A percentile compares a stretch with the other conserved stretches of the same genome.
Evolutionary conservation across 768 basidiomycete genomes (phyloP).

Genomic region (Pisolithus tinctorius): DNA sequence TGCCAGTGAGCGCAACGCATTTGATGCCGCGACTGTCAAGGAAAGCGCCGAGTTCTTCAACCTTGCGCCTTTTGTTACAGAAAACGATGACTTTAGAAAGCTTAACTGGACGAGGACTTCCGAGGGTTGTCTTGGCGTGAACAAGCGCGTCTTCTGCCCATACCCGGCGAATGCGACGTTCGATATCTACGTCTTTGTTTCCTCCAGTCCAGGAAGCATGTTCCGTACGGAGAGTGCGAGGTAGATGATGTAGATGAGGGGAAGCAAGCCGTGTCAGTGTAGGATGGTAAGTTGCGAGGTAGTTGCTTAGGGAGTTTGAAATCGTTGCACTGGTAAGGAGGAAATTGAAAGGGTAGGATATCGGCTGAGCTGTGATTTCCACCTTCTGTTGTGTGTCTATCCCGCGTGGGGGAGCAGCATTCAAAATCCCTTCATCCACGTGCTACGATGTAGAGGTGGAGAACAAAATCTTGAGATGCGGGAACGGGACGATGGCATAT

Average conservation of each 20-base stretch:
- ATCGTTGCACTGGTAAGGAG: constrained; percentile 84
- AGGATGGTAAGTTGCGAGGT: constrained; percentile 60
- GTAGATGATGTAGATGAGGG: constrained; percentile 73
- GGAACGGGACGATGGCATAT: constrained; percentile 18
- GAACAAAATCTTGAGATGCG: constrained; percentile 5
- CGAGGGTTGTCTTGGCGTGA: constrained; percentile 20
- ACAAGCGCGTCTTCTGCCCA: constrained; percentile 61
- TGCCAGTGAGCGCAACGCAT: constrained; percentile 60
- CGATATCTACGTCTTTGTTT: constrained; percentile 75
- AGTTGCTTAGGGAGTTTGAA: constrained; percentile 62
- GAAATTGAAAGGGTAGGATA: constrained; percentile 70
- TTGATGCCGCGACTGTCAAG: constrained; percentile 55
- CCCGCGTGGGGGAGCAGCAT: constrained; percentile 23
- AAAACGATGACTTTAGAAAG: constrained; percentile 76
- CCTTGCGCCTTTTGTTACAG: constrained; percentile 70
- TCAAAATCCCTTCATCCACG: constrained; percentile 17
- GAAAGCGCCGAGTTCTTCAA: constrained; percentile 51
- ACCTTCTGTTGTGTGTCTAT: constrained; percentile 1
- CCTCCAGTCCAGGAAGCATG: constrained; percentile 74
- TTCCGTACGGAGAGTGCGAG: constrained; percentile 60
- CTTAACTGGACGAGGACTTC: constrained; percentile 14
- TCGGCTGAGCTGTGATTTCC: constrained; percentile 6
- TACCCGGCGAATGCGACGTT: constrained; percentile 61
- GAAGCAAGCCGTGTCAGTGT: constrained; percentile 67
- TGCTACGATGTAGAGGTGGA: constrained; percentile 5